phyloP scores from a whole-genome alignment of 2,329 filamentous ascomycete species.

The Neofusicoccum kwambonambiense region DNA sequence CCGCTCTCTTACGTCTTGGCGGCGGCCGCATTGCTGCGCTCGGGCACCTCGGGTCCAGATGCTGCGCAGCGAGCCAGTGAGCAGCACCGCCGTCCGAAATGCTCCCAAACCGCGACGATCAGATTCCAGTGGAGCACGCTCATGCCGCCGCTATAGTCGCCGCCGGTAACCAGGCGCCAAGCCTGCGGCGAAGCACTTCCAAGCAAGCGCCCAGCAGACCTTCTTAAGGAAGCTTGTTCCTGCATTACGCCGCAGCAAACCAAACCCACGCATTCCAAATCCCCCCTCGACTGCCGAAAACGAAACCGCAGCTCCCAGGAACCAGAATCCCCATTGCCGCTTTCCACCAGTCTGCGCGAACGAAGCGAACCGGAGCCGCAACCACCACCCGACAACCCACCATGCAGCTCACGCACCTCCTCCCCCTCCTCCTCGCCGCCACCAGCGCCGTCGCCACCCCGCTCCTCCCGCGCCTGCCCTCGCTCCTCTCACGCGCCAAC shows the following conservation, averaged over 20 bases:
- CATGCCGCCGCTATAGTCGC: background rate
- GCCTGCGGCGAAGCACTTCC: background rate
- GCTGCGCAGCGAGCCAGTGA: background rate
- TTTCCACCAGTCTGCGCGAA: background rate
- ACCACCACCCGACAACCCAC: background rate
- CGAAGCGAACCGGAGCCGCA: background rate
- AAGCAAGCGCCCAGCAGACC: background rate
- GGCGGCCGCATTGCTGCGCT: background rate
- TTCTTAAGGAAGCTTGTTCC: background rate
- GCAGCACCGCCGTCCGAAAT: background rate
- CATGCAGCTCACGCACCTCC: background rate
- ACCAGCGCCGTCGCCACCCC: background rate
- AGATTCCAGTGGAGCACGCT: background rate
- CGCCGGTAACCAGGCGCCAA: background rate
- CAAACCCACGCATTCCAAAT: background rate
- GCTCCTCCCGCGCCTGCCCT: background rate
- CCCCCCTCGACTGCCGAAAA: background rate
- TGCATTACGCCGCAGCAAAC: background rate
- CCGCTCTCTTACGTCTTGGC: slow-evolving; percentile 1
- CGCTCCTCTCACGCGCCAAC: slow-evolving; percentile 15
- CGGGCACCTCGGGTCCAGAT: background rate
- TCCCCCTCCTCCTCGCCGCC: background rate
- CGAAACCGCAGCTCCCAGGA: background rate
- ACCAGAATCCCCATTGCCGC: background rate
- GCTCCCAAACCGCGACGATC: background rate